Conservation (phyloP, 495 filamentous ascomycete genomes). For the Saxophila tyrrhenica region DNA sequence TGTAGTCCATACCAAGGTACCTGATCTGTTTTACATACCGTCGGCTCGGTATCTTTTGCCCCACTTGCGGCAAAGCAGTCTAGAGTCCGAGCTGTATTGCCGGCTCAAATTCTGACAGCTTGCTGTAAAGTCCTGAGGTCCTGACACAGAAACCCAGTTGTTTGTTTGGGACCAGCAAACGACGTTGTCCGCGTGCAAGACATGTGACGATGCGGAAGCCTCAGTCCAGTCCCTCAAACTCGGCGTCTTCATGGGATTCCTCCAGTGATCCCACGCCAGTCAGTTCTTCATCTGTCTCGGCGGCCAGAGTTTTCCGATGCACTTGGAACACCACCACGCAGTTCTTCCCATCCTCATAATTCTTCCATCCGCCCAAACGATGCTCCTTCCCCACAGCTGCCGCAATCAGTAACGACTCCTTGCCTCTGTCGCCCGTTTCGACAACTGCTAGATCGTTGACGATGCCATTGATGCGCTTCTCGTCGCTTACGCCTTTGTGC, state of each 20-base stretch:
- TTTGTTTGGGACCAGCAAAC: too few relatives aligned
- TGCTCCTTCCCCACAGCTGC: conserved; percentile 79
- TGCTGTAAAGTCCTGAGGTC: too few relatives aligned
- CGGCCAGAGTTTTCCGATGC: conserved; percentile 23
- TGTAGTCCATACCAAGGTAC: too few relatives aligned
- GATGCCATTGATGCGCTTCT: conserved; percentile 42
- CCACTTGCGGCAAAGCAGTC: background rate
- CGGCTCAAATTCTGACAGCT: too few relatives aligned
- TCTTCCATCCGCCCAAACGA: conserved; percentile 66
- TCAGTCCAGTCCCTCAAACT: conserved; percentile 2
- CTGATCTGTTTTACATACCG: background rate
- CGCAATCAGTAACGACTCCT: conserved; percentile 67
- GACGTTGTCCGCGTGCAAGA: too few relatives aligned
- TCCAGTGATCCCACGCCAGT: too few relatives aligned
- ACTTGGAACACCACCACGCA: conserved; percentile 74
- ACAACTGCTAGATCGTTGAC: conserved; percentile 79
- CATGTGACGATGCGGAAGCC: too few relatives aligned
- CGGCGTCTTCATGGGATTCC: background rate
- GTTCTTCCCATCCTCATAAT: conserved; percentile 52
- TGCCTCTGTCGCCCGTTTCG: conserved; percentile 58
- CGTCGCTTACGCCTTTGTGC: background rate
- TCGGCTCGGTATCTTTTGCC: background rate
- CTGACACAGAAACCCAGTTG: too few relatives aligned
- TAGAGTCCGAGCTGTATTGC: background rate
- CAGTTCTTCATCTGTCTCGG: background rate